phyloP scores from a whole-genome alignment of 257 asterid species.

The Solanum gandarillasii region DNA sequence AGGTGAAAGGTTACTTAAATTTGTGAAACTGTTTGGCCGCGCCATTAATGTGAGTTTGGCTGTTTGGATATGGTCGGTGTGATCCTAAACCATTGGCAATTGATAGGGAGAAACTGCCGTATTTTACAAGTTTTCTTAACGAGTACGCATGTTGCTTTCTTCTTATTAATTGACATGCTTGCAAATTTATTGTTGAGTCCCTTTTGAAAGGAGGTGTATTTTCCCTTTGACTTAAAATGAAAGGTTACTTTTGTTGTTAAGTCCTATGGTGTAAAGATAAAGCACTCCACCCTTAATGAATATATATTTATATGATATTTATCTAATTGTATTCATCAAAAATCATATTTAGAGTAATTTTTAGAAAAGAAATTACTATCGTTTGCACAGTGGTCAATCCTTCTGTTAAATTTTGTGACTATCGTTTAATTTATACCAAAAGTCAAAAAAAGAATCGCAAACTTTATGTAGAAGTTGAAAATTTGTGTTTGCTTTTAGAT shows the following conservation, averaged over 20 bases:
- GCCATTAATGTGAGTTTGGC: background rate
- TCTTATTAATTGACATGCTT: background rate
- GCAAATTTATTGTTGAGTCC: background rate
- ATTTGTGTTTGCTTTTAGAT: too few relatives aligned
- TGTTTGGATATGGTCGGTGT: background rate
- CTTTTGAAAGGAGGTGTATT: background rate
- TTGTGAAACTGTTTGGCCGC: background rate
- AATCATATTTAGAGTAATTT: background rate
- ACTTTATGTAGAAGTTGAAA: background rate
- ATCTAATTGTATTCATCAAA: background rate
- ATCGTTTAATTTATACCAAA: background rate
- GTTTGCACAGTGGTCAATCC: fast-evolving
- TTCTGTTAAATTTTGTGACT: background rate
- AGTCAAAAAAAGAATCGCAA: background rate
- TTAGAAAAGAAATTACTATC: background rate
- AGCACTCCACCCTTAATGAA: background rate
- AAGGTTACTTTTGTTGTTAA: background rate
- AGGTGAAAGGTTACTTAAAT: background rate
- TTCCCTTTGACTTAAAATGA: background rate
- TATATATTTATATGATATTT: background rate
- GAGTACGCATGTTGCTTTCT: background rate
- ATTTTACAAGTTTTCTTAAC: background rate
- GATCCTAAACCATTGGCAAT: background rate
- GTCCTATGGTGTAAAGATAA: background rate
- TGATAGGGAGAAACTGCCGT: background rate